These are phyloP conservation scores for Pelargonium australe DNA, from an alignment of 441 rosid genomes.

Conservation along the genomic window DNA sequence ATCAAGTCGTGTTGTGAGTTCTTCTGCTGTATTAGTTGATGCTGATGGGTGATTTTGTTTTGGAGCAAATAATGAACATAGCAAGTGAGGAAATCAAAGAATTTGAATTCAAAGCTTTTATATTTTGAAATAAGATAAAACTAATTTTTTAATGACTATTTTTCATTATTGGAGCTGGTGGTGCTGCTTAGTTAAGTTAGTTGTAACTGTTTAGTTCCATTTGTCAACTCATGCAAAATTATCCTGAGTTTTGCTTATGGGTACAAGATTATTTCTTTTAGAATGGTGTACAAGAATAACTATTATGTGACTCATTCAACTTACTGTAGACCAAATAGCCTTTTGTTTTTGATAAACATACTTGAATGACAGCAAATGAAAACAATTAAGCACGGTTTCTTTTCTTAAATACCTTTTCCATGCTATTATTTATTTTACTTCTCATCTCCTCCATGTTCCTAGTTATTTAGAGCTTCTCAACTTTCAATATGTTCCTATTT, in stretches of 20 bases:
- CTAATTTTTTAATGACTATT: too few relatives aligned
- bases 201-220: neutral
- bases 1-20: neutral
- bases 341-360: neutral
- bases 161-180: neutral
- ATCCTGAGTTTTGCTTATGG: neutral
- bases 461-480: neutral
- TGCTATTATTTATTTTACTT: neutral
- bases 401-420: neutral
- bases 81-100: neutral
- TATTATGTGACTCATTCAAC: neutral
- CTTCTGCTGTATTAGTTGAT: neutral
- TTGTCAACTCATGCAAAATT: neutral
- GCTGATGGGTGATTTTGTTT: neutral
- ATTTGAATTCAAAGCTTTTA: neutral
- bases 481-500: neutral
- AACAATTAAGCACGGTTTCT: slow-evolving; percentile 1
- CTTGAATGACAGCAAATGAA: neutral
- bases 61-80: neutral
- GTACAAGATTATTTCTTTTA: neutral
- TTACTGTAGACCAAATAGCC: neutral
- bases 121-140: neutral
- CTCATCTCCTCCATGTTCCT: neutral
- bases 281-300: neutral
- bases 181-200: slow-evolving; percentile 1